phyloP scores from a whole-genome alignment of 768 basidiomycete genomes.

The Chalciporus piperatus region DNA sequence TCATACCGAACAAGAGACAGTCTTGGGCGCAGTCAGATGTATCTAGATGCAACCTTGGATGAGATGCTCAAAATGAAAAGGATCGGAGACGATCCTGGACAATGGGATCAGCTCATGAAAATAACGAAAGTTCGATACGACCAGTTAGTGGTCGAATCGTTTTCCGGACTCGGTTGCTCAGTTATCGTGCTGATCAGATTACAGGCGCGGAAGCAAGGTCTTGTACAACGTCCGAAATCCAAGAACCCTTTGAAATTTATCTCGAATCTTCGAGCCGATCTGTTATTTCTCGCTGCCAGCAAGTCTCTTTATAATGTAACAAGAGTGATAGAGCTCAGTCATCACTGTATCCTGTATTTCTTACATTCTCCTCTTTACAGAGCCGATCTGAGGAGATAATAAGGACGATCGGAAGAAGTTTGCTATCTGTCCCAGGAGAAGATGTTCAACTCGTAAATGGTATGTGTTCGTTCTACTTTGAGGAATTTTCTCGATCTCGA shows the following conservation, averaged over 20 bases:
- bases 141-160: neutral
- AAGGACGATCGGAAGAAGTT: neutral
- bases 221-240: slow-evolving; percentile 1
- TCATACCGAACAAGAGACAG: neutral
- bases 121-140: neutral
- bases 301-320: neutral
- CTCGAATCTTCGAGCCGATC: slow-evolving; percentile 4
- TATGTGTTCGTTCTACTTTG: neutral
- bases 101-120: no score
- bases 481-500: neutral
- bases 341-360: neutral
- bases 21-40: neutral
- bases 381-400: slow-evolving; percentile 7
- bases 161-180: no score
- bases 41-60: neutral
- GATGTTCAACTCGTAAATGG: neutral
- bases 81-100: neutral
- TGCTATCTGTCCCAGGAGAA: slow-evolving; percentile 1
- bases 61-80: neutral
- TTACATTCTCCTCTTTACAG: neutral
- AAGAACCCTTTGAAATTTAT: slow-evolving; percentile 1
- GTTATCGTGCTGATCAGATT: neutral
- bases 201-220: neutral
- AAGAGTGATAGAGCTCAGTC: neutral
- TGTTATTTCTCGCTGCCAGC: slow-evolving; percentile 4